A percentile compares a stretch with the other conserved stretches of the same genome.
These are phyloP conservation scores for Botrytis deweyae DNA, from an alignment of 2,329 filamentous ascomycete genomes.

Conservation along the genomic window DNA sequence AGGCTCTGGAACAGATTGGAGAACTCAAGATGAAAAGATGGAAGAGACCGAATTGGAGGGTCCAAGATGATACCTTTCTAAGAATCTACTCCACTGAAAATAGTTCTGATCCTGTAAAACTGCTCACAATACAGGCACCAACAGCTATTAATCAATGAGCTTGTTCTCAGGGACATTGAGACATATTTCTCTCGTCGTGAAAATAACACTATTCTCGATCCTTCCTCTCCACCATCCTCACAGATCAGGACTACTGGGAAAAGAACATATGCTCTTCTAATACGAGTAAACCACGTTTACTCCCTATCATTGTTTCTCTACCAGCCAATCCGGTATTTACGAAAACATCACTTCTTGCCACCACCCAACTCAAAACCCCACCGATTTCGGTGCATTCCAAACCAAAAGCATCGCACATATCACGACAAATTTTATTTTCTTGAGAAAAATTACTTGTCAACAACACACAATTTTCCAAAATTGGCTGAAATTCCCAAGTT, in stretches of 20 bases:
- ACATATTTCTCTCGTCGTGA: too few relatives aligned
- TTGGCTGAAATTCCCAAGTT: too few relatives aligned
- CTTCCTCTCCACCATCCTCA: not conserved
- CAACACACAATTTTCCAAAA: not conserved
- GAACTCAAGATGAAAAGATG: not conserved
- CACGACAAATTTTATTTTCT: too few relatives aligned
- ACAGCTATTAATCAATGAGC: too few relatives aligned
- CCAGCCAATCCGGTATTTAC: not conserved
- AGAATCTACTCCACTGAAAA: not conserved
- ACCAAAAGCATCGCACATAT: not conserved
- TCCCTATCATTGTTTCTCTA: not conserved
- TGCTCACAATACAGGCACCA: too few relatives aligned
- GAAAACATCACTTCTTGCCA: not conserved
- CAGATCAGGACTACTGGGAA: not conserved
- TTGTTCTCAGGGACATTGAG: too few relatives aligned
- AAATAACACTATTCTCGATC: not conserved
- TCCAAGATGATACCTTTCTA: not conserved
- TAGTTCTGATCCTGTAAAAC: too few relatives aligned
- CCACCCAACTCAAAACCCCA: not conserved
- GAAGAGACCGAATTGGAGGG: too few relatives aligned
- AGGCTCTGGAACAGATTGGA: not conserved
- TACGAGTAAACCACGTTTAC: not conserved
- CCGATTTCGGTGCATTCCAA: not conserved
- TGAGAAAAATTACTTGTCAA: too few relatives aligned
- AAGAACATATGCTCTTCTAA: not conserved